Conservation (phyloP, 495 filamentous ascomycete species). For the Letharia lupina region DNA sequence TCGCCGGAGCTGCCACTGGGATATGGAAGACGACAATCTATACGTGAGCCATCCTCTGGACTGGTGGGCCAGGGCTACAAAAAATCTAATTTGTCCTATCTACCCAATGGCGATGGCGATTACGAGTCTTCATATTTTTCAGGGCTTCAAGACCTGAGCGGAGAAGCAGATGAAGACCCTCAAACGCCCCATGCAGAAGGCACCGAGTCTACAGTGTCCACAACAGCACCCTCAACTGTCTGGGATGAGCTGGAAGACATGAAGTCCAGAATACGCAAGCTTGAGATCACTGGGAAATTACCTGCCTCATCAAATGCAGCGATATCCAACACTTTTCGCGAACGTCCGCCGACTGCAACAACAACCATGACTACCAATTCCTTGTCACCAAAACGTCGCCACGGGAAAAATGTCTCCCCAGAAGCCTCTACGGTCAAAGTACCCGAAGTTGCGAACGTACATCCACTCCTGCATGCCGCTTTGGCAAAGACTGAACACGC, state of each 20-base stretch:
- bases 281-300: slow-evolving; percentile 85
- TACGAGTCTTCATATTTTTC: slow-evolving; percentile 52
- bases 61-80: slow-evolving; percentile 38
- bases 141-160: slow-evolving; percentile 31
- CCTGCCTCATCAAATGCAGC: slow-evolving; percentile 72
- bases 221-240: slow-evolving; percentile 80
- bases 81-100: slow-evolving; percentile 48
- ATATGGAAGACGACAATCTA: slow-evolving; percentile 40
- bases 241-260: slow-evolving; percentile 98
- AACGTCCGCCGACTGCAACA: slow-evolving; percentile 81
- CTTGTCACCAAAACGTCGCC: slow-evolving; percentile 65
- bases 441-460: slow-evolving; percentile 38
- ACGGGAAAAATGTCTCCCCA: slow-evolving; percentile 46
- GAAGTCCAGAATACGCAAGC: slow-evolving; percentile 82
- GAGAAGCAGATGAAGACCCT: slow-evolving; percentile 26
- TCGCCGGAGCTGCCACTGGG: slow-evolving; percentile 39
- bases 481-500: slow-evolving; percentile 63
- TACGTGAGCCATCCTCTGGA: slow-evolving; percentile 31
- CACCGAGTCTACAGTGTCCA: slow-evolving; percentile 77
- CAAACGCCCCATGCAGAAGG: slow-evolving; percentile 46
- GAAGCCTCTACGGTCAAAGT: slow-evolving; percentile 31
- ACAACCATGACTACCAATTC: slow-evolving; percentile 92
- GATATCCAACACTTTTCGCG: slow-evolving; percentile 58
- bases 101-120: slow-evolving; percentile 41
- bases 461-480: slow-evolving; percentile 74